Conservation (phyloP, 805 yeast genomes). For the Kazachstania viticola region DNA sequence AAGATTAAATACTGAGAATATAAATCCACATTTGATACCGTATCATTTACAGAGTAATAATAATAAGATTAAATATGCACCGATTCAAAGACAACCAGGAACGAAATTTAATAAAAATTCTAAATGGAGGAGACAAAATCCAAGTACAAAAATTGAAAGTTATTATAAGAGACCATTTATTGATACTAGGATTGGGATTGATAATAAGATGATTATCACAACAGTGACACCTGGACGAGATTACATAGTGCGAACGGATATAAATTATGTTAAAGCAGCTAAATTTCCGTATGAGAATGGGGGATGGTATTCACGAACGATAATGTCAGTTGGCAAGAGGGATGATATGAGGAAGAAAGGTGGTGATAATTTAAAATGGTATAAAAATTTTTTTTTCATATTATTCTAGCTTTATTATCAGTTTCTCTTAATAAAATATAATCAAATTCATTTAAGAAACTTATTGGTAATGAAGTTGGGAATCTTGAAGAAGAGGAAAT, state of each 20-base stretch:
- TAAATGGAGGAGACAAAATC: background rate
- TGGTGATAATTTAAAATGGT: no score
- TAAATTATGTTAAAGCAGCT: background rate
- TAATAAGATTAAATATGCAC: constrained; percentile 66
- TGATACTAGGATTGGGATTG: no score
- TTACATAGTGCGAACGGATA: background rate
- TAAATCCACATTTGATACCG: no score
- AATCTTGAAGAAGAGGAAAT: constrained; percentile 3
- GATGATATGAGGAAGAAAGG: background rate
- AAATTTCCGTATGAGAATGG: background rate
- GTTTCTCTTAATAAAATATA: constrained; percentile 16
- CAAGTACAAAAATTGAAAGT: background rate
- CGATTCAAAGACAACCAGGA: constrained; percentile 80
- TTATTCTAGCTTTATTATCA: constrained; percentile 7
- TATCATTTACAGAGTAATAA: constrained; percentile 72
- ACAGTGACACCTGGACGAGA: background rate
- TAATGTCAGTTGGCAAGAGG: background rate
- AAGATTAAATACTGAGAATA: no score
- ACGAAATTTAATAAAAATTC: background rate
- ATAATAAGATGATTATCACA: no score
- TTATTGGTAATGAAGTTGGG: constrained; percentile 14
- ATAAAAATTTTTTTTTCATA: background rate
- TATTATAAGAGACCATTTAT: background rate
- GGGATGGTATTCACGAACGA: background rate
- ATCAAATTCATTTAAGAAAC: constrained; percentile 19